phyloP scores from a whole-genome alignment of 208 protist genomes.

The Porcisia deanei region DNA sequence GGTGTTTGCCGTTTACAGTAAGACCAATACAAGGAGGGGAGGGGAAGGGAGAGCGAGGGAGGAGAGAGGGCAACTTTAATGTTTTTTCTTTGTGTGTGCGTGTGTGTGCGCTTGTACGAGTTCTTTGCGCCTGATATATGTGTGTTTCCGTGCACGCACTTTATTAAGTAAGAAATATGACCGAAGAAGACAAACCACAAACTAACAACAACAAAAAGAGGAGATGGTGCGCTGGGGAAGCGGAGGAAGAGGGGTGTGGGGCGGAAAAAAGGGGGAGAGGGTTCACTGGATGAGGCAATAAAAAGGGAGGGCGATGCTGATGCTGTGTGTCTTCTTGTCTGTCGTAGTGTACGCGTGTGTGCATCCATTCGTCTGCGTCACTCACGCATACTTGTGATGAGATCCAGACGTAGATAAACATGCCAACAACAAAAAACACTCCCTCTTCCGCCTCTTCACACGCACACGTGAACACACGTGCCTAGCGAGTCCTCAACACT shows the following conservation, averaged over 20 bases:
- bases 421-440: not conserved
- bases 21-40: not conserved
- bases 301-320: not conserved
- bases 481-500: not conserved
- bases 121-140: not conserved
- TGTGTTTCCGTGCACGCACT: not conserved
- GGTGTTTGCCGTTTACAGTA: not conserved
- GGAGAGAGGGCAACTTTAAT: not conserved
- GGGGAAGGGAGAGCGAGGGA: not conserved
- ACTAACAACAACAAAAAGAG: not conserved
- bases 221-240: too few species aligned
- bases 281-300: not conserved
- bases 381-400: conserved; percentile 1
- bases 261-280: not conserved
- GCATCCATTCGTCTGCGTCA: not conserved
- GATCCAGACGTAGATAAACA: conserved; percentile 6
- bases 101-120: not conserved
- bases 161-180: not conserved
- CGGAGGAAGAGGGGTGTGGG: not conserved
- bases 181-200: not conserved
- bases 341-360: not conserved
- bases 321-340: not conserved
- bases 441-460: conserved; percentile 7
- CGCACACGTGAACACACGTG: not conserved
- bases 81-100: not conserved